Percentiles rank a stretch among this genome's conserved stretches.
Conservation (phyloP, 495 filamentous ascomycete species). For the Daldinia bambusicola region DNA sequence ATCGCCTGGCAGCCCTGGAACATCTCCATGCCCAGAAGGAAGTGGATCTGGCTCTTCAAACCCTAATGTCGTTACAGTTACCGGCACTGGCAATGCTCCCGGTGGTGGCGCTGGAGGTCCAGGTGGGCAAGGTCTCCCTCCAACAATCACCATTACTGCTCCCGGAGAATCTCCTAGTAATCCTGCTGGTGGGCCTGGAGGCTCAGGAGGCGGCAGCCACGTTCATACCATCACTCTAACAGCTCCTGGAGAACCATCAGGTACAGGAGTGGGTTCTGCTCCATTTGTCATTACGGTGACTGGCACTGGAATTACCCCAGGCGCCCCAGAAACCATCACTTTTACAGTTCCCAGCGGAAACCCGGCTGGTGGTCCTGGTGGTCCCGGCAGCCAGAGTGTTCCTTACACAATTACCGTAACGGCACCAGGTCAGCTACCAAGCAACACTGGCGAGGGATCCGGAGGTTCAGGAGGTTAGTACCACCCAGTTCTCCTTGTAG, state of each 20-base stretch:
- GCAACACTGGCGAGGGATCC: constrained; percentile 24
- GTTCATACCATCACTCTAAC: constrained; percentile 31
- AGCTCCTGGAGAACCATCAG: constrained; percentile 24
- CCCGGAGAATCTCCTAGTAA: constrained; percentile 39
- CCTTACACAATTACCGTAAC: constrained; percentile 35
- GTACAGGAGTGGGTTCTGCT: constrained; percentile 17
- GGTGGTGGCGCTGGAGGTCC: constrained; percentile 21
- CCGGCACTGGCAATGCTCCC: constrained; percentile 20
- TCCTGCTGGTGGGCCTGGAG: constrained; percentile 30
- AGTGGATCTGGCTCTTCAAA: constrained; percentile 19
- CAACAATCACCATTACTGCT: constrained; percentile 44
- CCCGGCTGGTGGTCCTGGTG: constrained; percentile 26
- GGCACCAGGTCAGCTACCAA: constrained; percentile 29
- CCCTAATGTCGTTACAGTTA: constrained; percentile 20
- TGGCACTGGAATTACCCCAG: constrained; percentile 31
- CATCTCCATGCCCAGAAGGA: constrained; percentile 33
- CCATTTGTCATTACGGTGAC: constrained; percentile 32
- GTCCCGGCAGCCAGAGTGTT: constrained; percentile 31
- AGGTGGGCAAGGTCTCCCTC: constrained; percentile 28
- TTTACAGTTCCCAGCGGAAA: constrained; percentile 27
- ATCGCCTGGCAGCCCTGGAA: constrained; percentile 28
- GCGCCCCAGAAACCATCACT: constrained; percentile 31
- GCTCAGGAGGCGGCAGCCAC: constrained; percentile 26
- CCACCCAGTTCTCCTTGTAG: neutral
- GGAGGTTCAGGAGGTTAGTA: constrained; percentile 36